Evolutionary conservation across 345 rosid genomes (phyloP).

Genomic region (Pistacia vera): DNA sequence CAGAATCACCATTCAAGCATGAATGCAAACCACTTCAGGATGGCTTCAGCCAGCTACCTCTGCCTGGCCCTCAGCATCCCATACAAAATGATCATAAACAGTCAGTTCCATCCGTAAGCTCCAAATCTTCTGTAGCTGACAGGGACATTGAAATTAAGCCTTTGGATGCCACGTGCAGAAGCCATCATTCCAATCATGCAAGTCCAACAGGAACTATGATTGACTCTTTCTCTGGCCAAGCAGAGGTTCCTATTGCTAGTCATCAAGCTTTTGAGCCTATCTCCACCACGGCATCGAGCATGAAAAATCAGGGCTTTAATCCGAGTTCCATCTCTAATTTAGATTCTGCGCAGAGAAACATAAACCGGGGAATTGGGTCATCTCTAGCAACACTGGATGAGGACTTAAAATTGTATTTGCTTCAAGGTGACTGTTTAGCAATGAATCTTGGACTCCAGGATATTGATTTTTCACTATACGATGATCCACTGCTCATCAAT

Average conservation of each 20-base stretch:
- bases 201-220: slow-evolving; percentile 20
- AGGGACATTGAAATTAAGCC: slow-evolving; percentile 39
- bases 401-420: slow-evolving; percentile 52
- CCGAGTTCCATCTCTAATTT: slow-evolving; percentile 35
- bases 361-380: slow-evolving; percentile 35
- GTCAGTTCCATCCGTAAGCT: slow-evolving; percentile 26
- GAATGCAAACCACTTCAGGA: slow-evolving; percentile 39
- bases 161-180: slow-evolving; percentile 32
- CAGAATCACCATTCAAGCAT: slow-evolving; percentile 48
- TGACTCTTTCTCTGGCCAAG: slow-evolving; percentile 36
- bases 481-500: slow-evolving; percentile 36
- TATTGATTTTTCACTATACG: slow-evolving; percentile 42
- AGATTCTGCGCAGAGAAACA: slow-evolving; percentile 38
- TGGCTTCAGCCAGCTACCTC: slow-evolving; percentile 46
- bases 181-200: slow-evolving; percentile 29
- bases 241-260: slow-evolving; percentile 24
- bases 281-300: slow-evolving; percentile 31
- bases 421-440: slow-evolving; percentile 49
- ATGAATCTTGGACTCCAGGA: slow-evolving; percentile 54
- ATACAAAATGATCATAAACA: slow-evolving; percentile 24
- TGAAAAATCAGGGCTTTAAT: slow-evolving; percentile 43
- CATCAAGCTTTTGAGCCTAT: slow-evolving; percentile 37
- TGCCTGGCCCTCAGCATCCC: slow-evolving; percentile 33
- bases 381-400: slow-evolving; percentile 44
- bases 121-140: slow-evolving; percentile 33